Evolutionary conservation across 495 filamentous ascomycete species (phyloP), one percentile per base, ranked within the genome.

Genomic region (Aspergillus sparsus): DNA sequence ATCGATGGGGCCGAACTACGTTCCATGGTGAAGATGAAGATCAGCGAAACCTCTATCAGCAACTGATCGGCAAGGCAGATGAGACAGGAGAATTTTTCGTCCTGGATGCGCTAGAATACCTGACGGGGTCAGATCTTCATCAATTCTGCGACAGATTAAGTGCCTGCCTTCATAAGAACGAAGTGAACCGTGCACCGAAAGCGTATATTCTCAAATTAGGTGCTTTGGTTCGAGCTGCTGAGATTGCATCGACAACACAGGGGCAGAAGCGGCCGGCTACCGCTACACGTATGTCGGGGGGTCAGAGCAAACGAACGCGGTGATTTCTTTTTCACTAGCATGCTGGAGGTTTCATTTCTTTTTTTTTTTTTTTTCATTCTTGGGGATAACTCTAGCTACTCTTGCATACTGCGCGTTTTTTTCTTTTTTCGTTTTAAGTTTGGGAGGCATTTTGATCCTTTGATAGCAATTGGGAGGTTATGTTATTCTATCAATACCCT

Each of bases 21-120:
- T 76, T 77, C 49, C 58, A 68, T 8, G 74, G 75, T 5, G 80
- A 82, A 55, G 77, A 77, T 16, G 74, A 75, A 49, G 72, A 80
- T 55, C 70, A 80, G 44, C 78, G 78, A 57, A 84, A 83, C 55
- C 65, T 84, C 8, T 82, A 76, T 57, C 68, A 77, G 36, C 71
- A 74, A 57, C 71, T 84, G 15, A 79, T 84, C 42, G 78, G 78
- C 7, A 67, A 69, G 12, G 61, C 69, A 11, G 72, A 75, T 33
- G 67, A 73, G 41, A 66, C 69, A 39, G 69, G 63, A 5, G 70
- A 71, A 10, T 69, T 69, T 34, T 82, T 82, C 53, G 68, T 81
- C 13, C 59, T 83, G 27, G 74, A 79, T 63, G 74, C 68, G 12
- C 71, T 83, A 12, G 71, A 72, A 35, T 36, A 66, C 9, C 66